These are phyloP conservation scores for Malassezia yamatoensis DNA, from an alignment of 1,284 basidiomycete genomes.

Conservation along the genomic window DNA sequence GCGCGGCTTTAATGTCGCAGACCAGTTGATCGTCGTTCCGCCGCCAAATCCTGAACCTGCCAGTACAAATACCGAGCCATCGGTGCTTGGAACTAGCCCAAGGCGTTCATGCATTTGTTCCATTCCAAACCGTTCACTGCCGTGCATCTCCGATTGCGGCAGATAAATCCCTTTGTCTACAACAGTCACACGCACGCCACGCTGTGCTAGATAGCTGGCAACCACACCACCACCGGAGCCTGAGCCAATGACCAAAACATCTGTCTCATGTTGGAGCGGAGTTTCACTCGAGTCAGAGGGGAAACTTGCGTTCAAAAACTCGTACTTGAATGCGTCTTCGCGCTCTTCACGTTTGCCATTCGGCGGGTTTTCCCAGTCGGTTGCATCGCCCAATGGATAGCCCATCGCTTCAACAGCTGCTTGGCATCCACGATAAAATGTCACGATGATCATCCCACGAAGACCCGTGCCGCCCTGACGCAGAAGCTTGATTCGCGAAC, in stretches of 20 bases:
- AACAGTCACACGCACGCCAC: slow-evolving; percentile 49
- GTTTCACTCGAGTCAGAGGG: slow-evolving; percentile 22
- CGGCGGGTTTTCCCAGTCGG: slow-evolving; percentile 29
- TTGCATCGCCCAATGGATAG: slow-evolving; percentile 32
- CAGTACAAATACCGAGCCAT: slow-evolving; percentile 49
- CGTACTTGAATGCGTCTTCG: slow-evolving; percentile 25
- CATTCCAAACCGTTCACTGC: slow-evolving; percentile 47
- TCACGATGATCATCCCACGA: slow-evolving; percentile 30
- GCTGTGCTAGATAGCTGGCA: slow-evolving; percentile 44
- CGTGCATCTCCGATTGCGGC: slow-evolving; percentile 43
- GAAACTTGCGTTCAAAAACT: slow-evolving; percentile 41
- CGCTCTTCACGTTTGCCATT: slow-evolving; percentile 14
- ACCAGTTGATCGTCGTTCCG: slow-evolving; percentile 52
- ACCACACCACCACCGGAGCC: slow-evolving; percentile 51
- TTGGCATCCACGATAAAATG: slow-evolving; percentile 37
- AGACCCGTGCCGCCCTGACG: slow-evolving; percentile 39
- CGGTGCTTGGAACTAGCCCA: slow-evolving; percentile 49
- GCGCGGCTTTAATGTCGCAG: slow-evolving; percentile 49
- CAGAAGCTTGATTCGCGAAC: slow-evolving; percentile 30
- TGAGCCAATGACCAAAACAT: slow-evolving; percentile 50
- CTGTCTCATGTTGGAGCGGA: slow-evolving; percentile 36
- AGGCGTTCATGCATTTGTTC: slow-evolving; percentile 48
- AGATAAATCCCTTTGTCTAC: slow-evolving; percentile 51
- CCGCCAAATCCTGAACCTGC: slow-evolving; percentile 51
- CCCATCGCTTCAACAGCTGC: slow-evolving; percentile 41